These are phyloP conservation scores for Termitomyces sp. DNA, from an alignment of 768 basidiomycete genomes.

Conservation along the genomic window DNA sequence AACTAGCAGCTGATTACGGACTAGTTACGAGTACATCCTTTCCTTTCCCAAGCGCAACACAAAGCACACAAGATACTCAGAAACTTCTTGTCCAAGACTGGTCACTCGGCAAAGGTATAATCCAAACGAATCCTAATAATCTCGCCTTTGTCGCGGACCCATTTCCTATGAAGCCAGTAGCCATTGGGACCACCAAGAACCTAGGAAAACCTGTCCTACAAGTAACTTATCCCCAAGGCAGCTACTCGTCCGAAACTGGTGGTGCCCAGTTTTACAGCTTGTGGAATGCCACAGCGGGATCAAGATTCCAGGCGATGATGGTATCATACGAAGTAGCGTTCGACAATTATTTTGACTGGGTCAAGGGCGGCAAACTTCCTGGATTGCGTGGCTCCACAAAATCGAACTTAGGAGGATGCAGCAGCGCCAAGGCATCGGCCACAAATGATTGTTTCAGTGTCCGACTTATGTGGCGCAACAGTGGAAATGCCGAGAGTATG, in stretches of 20 bases:
- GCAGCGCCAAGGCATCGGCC: conserved; percentile 56
- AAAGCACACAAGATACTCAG: conserved; percentile 43
- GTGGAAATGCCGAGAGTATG: conserved; percentile 68
- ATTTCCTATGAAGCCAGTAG: conserved; percentile 45
- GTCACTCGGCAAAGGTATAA: conserved; percentile 54
- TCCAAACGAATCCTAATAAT: conserved; percentile 53
- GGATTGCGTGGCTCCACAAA: conserved; percentile 68
- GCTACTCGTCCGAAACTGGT: conserved; percentile 55
- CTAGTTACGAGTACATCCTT: conserved; percentile 57
- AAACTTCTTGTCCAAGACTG: conserved; percentile 50
- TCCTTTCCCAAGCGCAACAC: conserved; percentile 64
- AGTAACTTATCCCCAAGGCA: conserved; percentile 60
- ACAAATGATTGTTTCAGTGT: conserved; percentile 69
- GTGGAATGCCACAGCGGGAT: conserved; percentile 59
- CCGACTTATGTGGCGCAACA: conserved; percentile 70
- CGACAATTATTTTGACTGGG: conserved; percentile 59
- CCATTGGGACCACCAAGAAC: conserved; percentile 21
- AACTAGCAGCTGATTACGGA: conserved; percentile 45
- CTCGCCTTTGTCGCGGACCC: conserved; percentile 67
- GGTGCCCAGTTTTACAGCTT: conserved; percentile 66
- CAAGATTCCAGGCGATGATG: conserved; percentile 61
- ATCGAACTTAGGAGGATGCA: conserved; percentile 49
- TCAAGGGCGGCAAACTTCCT: conserved; percentile 73
- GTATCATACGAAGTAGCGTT: conserved; percentile 75
- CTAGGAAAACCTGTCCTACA: conserved; percentile 44